Conservation (phyloP, 441 rosid species). For the Gossypium davidsonii region DNA sequence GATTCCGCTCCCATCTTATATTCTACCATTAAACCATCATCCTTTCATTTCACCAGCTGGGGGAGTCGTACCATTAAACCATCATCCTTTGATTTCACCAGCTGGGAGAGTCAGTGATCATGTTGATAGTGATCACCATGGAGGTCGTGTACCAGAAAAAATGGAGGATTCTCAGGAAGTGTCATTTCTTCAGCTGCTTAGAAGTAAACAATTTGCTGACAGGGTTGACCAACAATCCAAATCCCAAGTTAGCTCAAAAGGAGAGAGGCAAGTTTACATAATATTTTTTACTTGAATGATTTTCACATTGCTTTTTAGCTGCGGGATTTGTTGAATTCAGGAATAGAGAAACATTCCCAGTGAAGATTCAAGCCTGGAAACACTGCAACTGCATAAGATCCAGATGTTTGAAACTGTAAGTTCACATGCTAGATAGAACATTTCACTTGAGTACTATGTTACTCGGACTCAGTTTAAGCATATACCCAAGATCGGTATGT, state of each 20-base stretch:
- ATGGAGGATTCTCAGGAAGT: conserved; percentile 11
- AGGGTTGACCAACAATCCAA: conserved; percentile 18
- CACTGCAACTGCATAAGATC: conserved; percentile 19
- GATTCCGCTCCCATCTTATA: not conserved
- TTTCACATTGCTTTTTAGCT: not conserved
- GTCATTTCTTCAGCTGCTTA: conserved; percentile 15
- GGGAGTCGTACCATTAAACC: no score
- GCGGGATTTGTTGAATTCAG: conserved; percentile 16
- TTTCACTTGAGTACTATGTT: not conserved
- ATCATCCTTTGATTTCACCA: no score
- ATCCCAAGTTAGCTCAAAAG: conserved; percentile 21
- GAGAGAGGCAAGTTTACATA: conserved; percentile 24
- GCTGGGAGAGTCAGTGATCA: no score
- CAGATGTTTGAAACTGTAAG: conserved; percentile 54
- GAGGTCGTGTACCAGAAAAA: not conserved
- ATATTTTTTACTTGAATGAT: not conserved
- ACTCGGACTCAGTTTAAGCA: not conserved
- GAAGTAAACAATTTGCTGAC: conserved; percentile 15
- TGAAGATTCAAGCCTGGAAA: conserved; percentile 20
- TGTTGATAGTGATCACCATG: not conserved
- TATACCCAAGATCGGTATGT: not conserved
- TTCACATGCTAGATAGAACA: not conserved
- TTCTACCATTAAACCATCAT: conserved; percentile 4
- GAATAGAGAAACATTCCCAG: conserved; percentile 23
- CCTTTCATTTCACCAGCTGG: not conserved